Base-by-base conservation (phyloP, 352 stramenopile genomes). In the Aphanomyces stellatus region DNA sequence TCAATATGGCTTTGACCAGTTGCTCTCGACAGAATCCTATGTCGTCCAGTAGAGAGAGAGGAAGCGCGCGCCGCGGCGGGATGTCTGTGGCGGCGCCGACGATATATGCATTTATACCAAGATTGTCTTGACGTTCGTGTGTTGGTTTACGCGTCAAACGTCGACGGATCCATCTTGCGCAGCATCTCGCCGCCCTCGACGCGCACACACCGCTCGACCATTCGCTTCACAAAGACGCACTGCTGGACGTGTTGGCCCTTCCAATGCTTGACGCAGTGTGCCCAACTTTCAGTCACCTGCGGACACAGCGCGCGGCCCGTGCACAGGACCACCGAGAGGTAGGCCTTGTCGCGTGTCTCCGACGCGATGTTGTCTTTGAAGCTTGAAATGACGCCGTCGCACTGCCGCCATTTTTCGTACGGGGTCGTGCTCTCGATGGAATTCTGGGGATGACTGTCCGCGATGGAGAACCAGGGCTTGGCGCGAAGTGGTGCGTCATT, bases 11-110 rank as follows among this genome's bases (percentile, higher is more conserved):
- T 92, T 88, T 73, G 86, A 95, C 70, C 92, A 95, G 71, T 72
- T 95, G 62, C 77, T 95, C 46, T 93, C 84, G 59, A 91, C 86
- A 51, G 84, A 95, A 60, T 80, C 80, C 72, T 95, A 95, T 74
- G 81, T 91, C 68, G 89, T 95, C 75, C 81, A 90, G 74, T 95
- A 93, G 80, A 90, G 28, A 69, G 19, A 62, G 31, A 69, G 30
- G 51, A 69, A 48, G 30, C 55, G 30, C 19, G 27, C 24, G n/a
- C n/a, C n/a, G n/a, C n/a, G n/a, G n/a, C n/a, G n/a, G n/a, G n/a
- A n/a, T n/a, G n/a, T n/a, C n/a, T n/a, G n/a, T n/a, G n/a, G n/a
- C n/a, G n/a, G n/a, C n/a, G n/a, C n/a, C n/a, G n/a, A n/a, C n/a
- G n/a, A 48, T 31, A 17, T 28, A 51, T 30, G 15, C 25, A 56